Evolutionary conservation across 2,329 filamentous ascomycete genomes (phyloP).

Genomic region (Pseudopyrenochaeta lycopersici): DNA sequence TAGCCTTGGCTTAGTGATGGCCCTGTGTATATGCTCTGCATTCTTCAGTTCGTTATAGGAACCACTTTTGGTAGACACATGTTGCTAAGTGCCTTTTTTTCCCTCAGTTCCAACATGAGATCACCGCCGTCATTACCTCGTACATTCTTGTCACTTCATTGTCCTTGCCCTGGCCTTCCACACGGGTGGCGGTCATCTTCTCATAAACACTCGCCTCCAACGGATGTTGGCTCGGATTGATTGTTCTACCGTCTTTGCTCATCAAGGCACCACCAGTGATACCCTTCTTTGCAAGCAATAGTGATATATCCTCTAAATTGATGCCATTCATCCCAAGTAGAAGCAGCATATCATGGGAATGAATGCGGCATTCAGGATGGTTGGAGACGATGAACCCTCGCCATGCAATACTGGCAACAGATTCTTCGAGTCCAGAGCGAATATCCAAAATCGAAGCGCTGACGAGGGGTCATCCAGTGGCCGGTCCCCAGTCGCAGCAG

Average conservation of each 20-base stretch:
- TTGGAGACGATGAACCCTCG: too few species aligned
- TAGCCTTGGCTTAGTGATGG: slow-evolving; percentile 18
- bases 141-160: too few species aligned
- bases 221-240: slow-evolving; percentile 16
- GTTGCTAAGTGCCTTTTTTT: background rate
- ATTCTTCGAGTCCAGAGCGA: too few species aligned
- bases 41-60: slow-evolving; percentile 9
- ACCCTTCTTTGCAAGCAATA: slow-evolving; percentile 22
- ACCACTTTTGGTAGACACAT: background rate
- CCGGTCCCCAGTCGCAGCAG: too few species aligned
- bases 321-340: slow-evolving; percentile 60
- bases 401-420: too few species aligned
- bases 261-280: slow-evolving; percentile 22
- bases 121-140: too few species aligned
- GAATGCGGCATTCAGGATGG: too few species aligned
- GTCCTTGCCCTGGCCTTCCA: background rate
- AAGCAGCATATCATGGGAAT: slow-evolving; percentile 31
- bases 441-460: too few species aligned
- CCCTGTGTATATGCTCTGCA: slow-evolving; percentile 4
- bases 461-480: too few species aligned
- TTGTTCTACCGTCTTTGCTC: slow-evolving; percentile 17
- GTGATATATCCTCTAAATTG: slow-evolving; percentile 69
- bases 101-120: too few species aligned
- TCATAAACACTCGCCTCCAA: slow-evolving; percentile 11
- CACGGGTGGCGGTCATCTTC: slow-evolving; percentile 5